Evolutionary conservation across 176 grass and related monocot genomes (phyloP).

Genomic region (Paspalum notatum): DNA sequence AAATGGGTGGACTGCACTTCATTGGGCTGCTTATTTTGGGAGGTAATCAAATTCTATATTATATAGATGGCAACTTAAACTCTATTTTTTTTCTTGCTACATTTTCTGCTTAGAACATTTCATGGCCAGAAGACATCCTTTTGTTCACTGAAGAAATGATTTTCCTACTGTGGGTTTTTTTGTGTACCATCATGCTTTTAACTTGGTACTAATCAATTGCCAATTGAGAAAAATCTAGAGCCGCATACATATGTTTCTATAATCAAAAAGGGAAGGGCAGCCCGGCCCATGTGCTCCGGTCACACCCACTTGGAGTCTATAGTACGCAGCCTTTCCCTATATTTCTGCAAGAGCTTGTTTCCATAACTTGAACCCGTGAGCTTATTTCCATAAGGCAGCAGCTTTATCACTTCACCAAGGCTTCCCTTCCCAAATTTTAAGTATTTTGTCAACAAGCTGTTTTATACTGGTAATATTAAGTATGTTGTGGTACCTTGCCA

Average conservation of each 20-base stretch:
- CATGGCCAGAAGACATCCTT: conserved; percentile 3
- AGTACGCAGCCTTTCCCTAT: too few relatives aligned
- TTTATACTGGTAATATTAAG: not conserved
- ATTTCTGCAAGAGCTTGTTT: too few relatives aligned
- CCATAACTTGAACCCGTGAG: too few relatives aligned
- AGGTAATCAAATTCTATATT: conserved; percentile 62
- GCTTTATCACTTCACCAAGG: too few relatives aligned
- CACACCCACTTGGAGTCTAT: too few relatives aligned
- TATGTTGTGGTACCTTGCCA: conserved; percentile 18
- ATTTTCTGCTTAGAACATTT: conserved; percentile 31
- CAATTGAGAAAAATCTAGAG: not conserved
- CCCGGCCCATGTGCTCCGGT: too few relatives aligned
- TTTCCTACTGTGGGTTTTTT: not conserved
- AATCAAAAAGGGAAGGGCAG: too few relatives aligned
- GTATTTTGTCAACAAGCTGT: not conserved
- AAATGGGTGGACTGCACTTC: conserved; percentile 98
- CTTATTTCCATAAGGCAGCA: too few relatives aligned
- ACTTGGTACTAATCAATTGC: conserved; percentile 15
- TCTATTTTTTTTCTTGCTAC: conserved; percentile 12
- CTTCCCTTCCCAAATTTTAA: not conserved
- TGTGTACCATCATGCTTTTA: not conserved
- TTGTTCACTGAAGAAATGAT: conserved; percentile 26
- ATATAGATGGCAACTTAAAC: not conserved
- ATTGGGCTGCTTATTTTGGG: conserved; percentile 97
- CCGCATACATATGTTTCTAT: not conserved